phyloP scores from a whole-genome alignment of 164 flowering plant genomes.

The Vitis rotundifolia region DNA sequence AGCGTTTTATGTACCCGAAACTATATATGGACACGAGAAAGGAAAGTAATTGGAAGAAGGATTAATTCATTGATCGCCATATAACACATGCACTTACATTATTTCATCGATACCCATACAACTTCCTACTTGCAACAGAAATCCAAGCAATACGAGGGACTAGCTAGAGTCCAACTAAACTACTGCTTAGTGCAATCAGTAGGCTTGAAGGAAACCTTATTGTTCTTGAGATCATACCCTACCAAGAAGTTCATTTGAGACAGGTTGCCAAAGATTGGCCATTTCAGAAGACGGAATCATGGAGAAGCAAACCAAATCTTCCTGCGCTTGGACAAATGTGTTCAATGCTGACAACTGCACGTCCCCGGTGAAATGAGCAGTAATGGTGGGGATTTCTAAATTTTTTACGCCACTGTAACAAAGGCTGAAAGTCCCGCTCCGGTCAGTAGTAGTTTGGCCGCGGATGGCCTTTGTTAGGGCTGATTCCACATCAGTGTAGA shows the following conservation, averaged over 20 bases:
- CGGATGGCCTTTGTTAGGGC: conserved; percentile 6
- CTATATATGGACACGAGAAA: too few species aligned
- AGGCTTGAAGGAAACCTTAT: conserved; percentile 12
- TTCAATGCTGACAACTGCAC: conserved; percentile 12
- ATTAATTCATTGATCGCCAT: too few species aligned
- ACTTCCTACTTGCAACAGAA: too few species aligned
- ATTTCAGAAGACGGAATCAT: not conserved
- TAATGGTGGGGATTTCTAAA: conserved; percentile 10
- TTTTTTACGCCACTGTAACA: conserved; percentile 4
- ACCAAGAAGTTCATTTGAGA: conserved; percentile 23
- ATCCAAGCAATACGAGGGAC: too few species aligned
- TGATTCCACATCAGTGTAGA: conserved; percentile 19
- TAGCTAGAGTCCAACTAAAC: too few species aligned
- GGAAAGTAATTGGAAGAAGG: too few species aligned
- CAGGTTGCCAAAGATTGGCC: conserved; percentile 13
- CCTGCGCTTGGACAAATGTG: conserved; percentile 8
- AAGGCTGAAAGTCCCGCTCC: not conserved
- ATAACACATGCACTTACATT: too few species aligned
- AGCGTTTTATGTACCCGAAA: too few species aligned
- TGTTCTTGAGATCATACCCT: conserved; percentile 9
- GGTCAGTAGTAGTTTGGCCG: too few species aligned
- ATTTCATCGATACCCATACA: too few species aligned
- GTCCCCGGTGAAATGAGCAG: conserved; percentile 10
- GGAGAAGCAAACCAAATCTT: conserved; percentile 8
- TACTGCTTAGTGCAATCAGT: conserved; percentile 13